Percentiles rank a stretch among this genome's conserved stretches.
These are phyloP conservation scores for Termitomyces sp. DNA, from an alignment of 768 basidiomycete species.

Conservation along the genomic window DNA sequence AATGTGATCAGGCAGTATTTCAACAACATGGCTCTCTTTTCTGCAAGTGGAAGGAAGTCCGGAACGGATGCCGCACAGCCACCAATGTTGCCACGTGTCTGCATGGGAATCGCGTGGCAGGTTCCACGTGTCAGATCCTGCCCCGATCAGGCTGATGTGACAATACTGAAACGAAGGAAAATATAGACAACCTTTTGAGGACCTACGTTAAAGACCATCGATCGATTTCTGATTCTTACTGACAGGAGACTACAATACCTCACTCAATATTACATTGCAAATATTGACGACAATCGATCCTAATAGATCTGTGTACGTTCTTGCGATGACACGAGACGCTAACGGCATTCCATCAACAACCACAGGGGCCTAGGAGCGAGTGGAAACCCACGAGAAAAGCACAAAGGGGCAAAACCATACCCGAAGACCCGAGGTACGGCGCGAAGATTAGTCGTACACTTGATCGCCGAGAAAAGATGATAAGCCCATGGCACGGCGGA, in stretches of 20 bases:
- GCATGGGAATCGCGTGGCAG: slow-evolving; percentile 20
- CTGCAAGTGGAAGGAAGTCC: slow-evolving; percentile 22
- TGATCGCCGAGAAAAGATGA: slow-evolving; percentile 10
- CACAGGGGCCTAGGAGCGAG: background rate
- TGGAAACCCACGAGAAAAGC: slow-evolving; percentile 1
- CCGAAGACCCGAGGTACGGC: background rate
- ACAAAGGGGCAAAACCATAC: background rate
- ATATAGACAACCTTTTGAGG: background rate
- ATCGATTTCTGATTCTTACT: slow-evolving; percentile 11
- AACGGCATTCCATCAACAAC: slow-evolving; percentile 1
- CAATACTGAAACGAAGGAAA: slow-evolving; percentile 5
- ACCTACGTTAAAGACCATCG: background rate
- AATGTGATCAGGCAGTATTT: slow-evolving; percentile 12
- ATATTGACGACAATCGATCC: background rate
- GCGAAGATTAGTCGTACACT: slow-evolving; percentile 19
- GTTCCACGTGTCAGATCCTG: slow-evolving; percentile 31
- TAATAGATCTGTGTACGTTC: background rate
- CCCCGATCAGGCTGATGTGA: slow-evolving; percentile 7
- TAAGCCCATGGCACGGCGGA: background rate
- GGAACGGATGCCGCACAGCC: slow-evolving; percentile 32
- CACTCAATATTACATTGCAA: slow-evolving; percentile 1
- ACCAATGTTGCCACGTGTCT: slow-evolving; percentile 27
- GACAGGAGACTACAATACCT: slow-evolving; percentile 3
- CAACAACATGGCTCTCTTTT: slow-evolving; percentile 10
- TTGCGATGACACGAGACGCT: background rate